These are phyloP conservation scores for Crithidia sp. DNA, from an alignment of 208 protist species.

Conservation along the genomic window DNA sequence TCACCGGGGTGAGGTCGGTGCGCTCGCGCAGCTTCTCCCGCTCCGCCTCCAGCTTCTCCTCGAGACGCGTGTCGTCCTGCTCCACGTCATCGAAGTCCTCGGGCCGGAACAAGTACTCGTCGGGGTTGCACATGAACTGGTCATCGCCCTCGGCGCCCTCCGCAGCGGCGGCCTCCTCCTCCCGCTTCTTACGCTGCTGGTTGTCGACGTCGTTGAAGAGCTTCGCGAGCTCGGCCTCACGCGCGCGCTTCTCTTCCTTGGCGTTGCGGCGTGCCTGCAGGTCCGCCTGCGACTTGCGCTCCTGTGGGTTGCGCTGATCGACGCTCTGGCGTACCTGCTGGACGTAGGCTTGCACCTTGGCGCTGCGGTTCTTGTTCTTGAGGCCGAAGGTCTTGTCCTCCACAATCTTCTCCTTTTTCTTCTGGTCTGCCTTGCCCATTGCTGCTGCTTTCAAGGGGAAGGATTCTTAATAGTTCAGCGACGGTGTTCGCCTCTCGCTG, in stretches of 20 bases:
- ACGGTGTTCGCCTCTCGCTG: neutral
- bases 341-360: slow-evolving; percentile 91
- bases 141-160: slow-evolving; percentile 36
- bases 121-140: slow-evolving; percentile 66
- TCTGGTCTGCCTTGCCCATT: slow-evolving; percentile 78
- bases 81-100: slow-evolving; percentile 91
- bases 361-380: slow-evolving; percentile 93
- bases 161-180: slow-evolving; percentile 24
- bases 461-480: neutral
- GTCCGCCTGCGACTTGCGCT: slow-evolving; percentile 73
- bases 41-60: slow-evolving; percentile 89
- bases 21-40: slow-evolving; percentile 77
- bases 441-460: neutral
- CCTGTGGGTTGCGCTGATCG: slow-evolving; percentile 63
- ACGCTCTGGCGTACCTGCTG: slow-evolving; percentile 73
- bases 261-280: slow-evolving; percentile 63
- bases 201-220: slow-evolving; percentile 81
- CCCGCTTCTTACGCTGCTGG: slow-evolving; percentile 33
- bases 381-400: slow-evolving; percentile 94
- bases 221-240: slow-evolving; percentile 83
- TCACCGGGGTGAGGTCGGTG: slow-evolving; percentile 82
- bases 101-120: slow-evolving; percentile 88
- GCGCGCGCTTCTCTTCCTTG: slow-evolving; percentile 78
- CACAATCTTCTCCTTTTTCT: slow-evolving; percentile 89
- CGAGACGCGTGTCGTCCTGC: slow-evolving; percentile 78